These are phyloP conservation scores for Ploettnerulaceae sp. DNA, from an alignment of 2,329 filamentous ascomycete species.

Conservation along the genomic window DNA sequence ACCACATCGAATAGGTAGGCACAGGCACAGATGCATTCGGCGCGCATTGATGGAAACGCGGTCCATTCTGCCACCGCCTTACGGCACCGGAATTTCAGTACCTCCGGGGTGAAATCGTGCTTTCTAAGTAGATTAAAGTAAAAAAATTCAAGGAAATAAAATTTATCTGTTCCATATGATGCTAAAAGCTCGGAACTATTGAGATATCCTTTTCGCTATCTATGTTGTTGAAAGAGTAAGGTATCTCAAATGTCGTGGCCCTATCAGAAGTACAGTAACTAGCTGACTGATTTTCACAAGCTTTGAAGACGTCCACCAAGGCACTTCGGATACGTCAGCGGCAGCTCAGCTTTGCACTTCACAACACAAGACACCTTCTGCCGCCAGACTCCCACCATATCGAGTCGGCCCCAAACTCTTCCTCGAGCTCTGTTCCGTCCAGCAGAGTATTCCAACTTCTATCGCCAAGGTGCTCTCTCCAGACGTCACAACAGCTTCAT, in stretches of 20 bases:
- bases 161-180: too few relatives aligned
- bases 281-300: not conserved
- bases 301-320: not conserved
- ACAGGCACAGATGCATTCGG: too few relatives aligned
- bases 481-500: not conserved
- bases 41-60: not conserved
- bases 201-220: too few relatives aligned
- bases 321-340: conserved; percentile 6
- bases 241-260: too few relatives aligned
- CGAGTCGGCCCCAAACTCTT: not conserved
- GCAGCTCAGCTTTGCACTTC: not conserved
- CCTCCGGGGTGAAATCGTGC: too few relatives aligned
- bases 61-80: not conserved
- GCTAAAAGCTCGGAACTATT: too few relatives aligned
- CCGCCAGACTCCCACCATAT: not conserved
- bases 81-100: not conserved
- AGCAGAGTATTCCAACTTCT: not conserved
- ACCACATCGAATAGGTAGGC: too few relatives aligned
- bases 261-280: too few relatives aligned
- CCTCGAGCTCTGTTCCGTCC: not conserved
- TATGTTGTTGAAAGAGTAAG: too few relatives aligned
- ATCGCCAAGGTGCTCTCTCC: not conserved
- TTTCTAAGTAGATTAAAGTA: too few relatives aligned
- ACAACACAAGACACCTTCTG: not conserved
- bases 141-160: too few relatives aligned